Conservation (phyloP, 345 rosid genomes). For the Trapa bicornis region DNA sequence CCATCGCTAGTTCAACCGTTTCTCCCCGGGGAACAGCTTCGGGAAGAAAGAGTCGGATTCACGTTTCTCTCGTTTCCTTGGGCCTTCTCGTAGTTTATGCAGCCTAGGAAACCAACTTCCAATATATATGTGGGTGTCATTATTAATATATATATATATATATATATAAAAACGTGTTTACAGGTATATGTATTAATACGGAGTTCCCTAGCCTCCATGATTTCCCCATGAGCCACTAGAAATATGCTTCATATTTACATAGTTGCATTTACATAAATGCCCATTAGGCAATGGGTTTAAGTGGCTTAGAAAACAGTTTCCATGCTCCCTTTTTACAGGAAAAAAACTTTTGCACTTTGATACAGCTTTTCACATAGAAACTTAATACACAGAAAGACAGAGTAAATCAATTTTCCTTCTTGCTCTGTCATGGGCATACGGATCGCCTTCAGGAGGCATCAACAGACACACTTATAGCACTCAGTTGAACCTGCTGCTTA, state of each 20-base stretch:
- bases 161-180: too few species aligned
- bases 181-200: too few species aligned
- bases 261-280: background rate
- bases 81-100: too few species aligned
- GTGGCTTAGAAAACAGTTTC: background rate
- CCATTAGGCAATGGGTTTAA: background rate
- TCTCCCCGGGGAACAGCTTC: too few species aligned
- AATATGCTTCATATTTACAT: too few species aligned
- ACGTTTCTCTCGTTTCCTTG: too few species aligned
- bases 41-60: too few species aligned
- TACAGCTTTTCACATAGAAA: background rate
- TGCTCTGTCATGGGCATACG: constrained; percentile 5
- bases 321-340: background rate
- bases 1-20: background rate
- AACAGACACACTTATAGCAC: constrained; percentile 59
- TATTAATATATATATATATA: too few species aligned
- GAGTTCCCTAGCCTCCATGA: too few species aligned
- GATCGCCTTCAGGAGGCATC: constrained; percentile 29
- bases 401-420: background rate
- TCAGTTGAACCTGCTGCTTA: constrained; percentile 60
- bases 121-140: too few species aligned
- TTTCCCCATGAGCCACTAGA: too few species aligned
- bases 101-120: too few species aligned
- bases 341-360: background rate
- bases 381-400: background rate